These are phyloP conservation scores for Singerocomus rubriflavus DNA, from an alignment of 1,284 basidiomycete genomes.

Conservation along the genomic window DNA sequence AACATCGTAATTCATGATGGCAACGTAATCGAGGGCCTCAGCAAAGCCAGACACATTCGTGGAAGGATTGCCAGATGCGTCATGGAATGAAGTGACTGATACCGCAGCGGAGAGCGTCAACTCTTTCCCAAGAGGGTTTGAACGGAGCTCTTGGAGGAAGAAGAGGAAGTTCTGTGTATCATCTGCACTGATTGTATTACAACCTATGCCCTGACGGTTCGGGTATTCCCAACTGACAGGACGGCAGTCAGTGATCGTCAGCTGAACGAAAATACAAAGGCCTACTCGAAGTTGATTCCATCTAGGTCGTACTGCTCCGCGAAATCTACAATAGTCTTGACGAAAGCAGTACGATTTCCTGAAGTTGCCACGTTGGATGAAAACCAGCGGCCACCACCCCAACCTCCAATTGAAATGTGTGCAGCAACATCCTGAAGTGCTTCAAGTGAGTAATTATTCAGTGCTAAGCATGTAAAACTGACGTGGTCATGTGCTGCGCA, in stretches of 20 bases:
- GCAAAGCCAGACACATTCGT: constrained; percentile 47
- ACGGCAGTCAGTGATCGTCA: constrained; percentile 2
- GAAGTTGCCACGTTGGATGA: constrained; percentile 63
- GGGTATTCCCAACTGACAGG: constrained; percentile 50
- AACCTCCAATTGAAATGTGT: constrained; percentile 77
- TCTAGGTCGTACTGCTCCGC: constrained; percentile 48
- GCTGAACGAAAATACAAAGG: not conserved
- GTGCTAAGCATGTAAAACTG: not conserved
- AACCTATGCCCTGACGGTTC: constrained; percentile 38
- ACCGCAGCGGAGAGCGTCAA: constrained; percentile 60
- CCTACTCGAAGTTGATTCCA: constrained; percentile 29
- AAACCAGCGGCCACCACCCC: constrained; percentile 71
- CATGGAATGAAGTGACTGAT: constrained; percentile 54
- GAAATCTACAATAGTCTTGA: constrained; percentile 59
- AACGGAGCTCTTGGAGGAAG: constrained; percentile 49
- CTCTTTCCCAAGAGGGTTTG: constrained; percentile 37
- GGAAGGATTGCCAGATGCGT: constrained; percentile 48
- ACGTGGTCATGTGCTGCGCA: constrained; percentile 46
- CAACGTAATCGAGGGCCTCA: constrained; percentile 56
- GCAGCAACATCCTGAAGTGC: constrained; percentile 56
- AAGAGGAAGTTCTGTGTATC: constrained; percentile 46
- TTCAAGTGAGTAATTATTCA: not conserved
- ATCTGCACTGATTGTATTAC: not conserved
- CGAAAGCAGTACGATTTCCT: constrained; percentile 62
- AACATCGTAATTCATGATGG: constrained; percentile 75